Conservation (phyloP, 768 basidiomycete species). For the Rubroboletus pulcherrimus region DNA sequence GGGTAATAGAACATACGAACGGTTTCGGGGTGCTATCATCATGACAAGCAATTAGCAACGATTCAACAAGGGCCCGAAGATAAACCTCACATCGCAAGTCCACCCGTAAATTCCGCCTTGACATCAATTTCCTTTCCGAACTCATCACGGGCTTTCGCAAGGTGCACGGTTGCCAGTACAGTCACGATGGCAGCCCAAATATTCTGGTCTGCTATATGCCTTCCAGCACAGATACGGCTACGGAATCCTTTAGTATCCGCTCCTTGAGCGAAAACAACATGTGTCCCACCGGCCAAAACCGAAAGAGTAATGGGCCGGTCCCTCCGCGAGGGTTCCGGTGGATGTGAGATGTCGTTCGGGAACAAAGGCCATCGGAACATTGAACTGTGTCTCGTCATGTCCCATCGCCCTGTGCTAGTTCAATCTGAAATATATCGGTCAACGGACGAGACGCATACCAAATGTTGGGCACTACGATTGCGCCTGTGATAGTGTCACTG, state of each 20-base stretch:
- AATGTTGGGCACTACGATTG: slow-evolving; percentile 22
- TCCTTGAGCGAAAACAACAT: neutral
- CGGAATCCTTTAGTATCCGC: neutral
- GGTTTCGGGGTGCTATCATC: slow-evolving; percentile 20
- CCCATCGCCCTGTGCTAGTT: slow-evolving; percentile 38
- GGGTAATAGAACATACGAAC: slow-evolving; percentile 22
- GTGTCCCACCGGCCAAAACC: slow-evolving; percentile 27
- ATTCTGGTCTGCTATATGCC: slow-evolving; percentile 30
- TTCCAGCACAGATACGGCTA: slow-evolving; percentile 34
- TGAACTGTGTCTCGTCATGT: slow-evolving; percentile 49
- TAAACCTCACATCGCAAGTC: slow-evolving; percentile 15
- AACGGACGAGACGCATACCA: slow-evolving; percentile 14
- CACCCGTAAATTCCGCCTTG: slow-evolving; percentile 22
- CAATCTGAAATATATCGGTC: neutral
- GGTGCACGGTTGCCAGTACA: slow-evolving; percentile 27
- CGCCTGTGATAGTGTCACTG: slow-evolving; percentile 4
- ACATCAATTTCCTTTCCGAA: slow-evolving; percentile 31
- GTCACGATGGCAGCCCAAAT: slow-evolving; percentile 33
- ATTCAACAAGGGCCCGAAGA: neutral
- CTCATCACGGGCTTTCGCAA: slow-evolving; percentile 26
- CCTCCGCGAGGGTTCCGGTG: slow-evolving; percentile 13
- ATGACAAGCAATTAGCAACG: neutral
- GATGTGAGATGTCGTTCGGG: slow-evolving; percentile 51
- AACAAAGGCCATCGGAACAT: slow-evolving; percentile 48
- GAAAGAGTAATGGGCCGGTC: slow-evolving; percentile 2